Percentiles rank a stretch among this genome's conserved stretches.
Conservation (phyloP, 2,329 filamentous ascomycete genomes). For the Diaporthe longicolla region DNA sequence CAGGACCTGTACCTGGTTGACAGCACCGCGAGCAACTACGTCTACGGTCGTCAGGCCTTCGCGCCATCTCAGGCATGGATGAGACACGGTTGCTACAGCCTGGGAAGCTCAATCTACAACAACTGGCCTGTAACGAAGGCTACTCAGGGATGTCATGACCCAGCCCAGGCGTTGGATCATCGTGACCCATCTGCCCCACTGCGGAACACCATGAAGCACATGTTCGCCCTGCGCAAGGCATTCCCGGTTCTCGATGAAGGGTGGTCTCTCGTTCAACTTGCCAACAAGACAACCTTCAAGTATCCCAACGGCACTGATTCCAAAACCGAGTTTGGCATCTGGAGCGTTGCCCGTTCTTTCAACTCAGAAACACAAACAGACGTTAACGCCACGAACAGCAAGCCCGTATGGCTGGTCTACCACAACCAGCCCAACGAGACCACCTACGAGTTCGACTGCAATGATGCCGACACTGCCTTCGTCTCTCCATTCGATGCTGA, state of each 20-base stretch:
- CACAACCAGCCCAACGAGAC: constrained; percentile 63
- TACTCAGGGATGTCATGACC: constrained; percentile 67
- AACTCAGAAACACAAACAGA: constrained; percentile 64
- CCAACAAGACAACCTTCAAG: constrained; percentile 67
- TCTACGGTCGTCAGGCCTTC: constrained; percentile 75
- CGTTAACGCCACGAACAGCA: constrained; percentile 59
- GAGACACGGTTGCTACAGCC: constrained; percentile 72
- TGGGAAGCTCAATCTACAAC: constrained; percentile 68
- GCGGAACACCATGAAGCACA: constrained; percentile 72
- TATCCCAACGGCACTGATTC: constrained; percentile 58
- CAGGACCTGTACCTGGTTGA: constrained; percentile 74
- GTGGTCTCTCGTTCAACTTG: constrained; percentile 67
- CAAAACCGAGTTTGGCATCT: constrained; percentile 63
- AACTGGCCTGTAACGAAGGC: constrained; percentile 68
- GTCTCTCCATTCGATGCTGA: constrained; percentile 68
- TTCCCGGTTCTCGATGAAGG: constrained; percentile 74
- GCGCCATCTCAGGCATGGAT: constrained; percentile 73
- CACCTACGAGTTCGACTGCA: constrained; percentile 62
- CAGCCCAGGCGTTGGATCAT: constrained; percentile 69
- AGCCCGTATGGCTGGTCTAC: constrained; percentile 62
- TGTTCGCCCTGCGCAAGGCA: constrained; percentile 71
- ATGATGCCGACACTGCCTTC: constrained; percentile 59
- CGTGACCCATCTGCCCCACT: constrained; percentile 73
- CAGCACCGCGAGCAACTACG: constrained; percentile 73
- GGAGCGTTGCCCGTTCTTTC: constrained; percentile 68